phyloP scores from a whole-genome alignment of 345 rosid genomes.

The Carallia brachiata region DNA sequence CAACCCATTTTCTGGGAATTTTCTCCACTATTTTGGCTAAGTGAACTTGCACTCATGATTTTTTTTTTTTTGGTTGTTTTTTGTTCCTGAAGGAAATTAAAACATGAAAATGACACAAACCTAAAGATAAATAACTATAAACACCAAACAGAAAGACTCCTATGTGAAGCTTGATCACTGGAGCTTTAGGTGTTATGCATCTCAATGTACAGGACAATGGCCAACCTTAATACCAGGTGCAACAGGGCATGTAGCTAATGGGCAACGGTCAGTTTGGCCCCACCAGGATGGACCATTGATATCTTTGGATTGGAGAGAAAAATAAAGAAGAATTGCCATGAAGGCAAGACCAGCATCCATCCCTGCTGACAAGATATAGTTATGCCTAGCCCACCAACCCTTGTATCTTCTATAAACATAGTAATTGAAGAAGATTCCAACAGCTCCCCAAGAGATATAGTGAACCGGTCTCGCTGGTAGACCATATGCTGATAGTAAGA shows the following conservation, averaged over 20 bases:
- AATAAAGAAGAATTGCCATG: not conserved
- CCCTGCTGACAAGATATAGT: not conserved
- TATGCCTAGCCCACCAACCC: conserved; percentile 12
- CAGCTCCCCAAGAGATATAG: not conserved
- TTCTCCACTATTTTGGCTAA: no score
- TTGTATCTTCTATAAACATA: conserved; percentile 4
- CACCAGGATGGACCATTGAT: conserved; percentile 8
- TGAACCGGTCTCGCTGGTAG: not conserved
- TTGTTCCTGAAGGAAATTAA: no score
- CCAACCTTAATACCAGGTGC: not conserved
- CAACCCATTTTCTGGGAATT: no score
- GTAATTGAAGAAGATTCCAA: conserved; percentile 3
- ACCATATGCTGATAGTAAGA: not conserved
- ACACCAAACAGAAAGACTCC: no score
- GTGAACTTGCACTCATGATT: no score
- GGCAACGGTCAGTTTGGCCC: not conserved
- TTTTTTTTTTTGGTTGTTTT: no score
- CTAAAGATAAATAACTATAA: no score
- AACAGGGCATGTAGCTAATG: not conserved
- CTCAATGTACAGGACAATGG: not conserved
- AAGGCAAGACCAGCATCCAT: conserved; percentile 13
- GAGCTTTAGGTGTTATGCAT: no score
- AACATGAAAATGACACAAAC: no score
- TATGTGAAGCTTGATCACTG: no score
- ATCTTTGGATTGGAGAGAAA: not conserved